These are phyloP conservation scores for Epichloe festucae DNA, from an alignment of 2,329 filamentous ascomycete genomes.

Conservation along the genomic window DNA sequence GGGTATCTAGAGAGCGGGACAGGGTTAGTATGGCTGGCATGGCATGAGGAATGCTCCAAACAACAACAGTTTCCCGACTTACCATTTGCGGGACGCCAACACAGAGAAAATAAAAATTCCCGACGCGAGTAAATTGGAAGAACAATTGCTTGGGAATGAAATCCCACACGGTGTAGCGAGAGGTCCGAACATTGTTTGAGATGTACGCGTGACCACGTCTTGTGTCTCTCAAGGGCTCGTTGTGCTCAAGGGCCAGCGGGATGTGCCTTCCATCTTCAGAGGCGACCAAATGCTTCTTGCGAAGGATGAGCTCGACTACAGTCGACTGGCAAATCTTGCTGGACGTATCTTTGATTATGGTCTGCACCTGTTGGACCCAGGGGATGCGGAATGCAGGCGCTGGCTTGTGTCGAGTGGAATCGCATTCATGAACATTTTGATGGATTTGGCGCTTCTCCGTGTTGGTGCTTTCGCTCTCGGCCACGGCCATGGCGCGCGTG, in stretches of 20 bases:
- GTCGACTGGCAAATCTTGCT: slow-evolving; percentile 22
- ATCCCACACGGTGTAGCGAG: slow-evolving; percentile 71
- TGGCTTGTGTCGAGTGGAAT: background rate
- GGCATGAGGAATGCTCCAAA: no score
- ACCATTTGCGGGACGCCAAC: slow-evolving; percentile 70
- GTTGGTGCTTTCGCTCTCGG: background rate
- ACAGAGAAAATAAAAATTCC: slow-evolving; percentile 79
- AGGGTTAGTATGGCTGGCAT: background rate
- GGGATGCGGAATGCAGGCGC: background rate
- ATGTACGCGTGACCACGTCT: slow-evolving; percentile 37
- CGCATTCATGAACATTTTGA: background rate
- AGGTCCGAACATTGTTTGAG: slow-evolving; percentile 61
- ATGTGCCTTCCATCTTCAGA: slow-evolving; percentile 55
- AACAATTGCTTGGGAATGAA: slow-evolving; percentile 76
- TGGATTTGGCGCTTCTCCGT: slow-evolving; percentile 1
- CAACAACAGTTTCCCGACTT: background rate
- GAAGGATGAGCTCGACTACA: slow-evolving; percentile 38
- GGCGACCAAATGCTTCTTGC: slow-evolving; percentile 53
- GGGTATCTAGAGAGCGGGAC: slow-evolving; percentile 32
- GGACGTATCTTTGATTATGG: slow-evolving; percentile 9
- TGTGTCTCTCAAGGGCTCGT: slow-evolving; percentile 32
- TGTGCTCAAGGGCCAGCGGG: slow-evolving; percentile 26
- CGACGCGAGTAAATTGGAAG: slow-evolving; percentile 75
- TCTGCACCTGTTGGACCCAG: slow-evolving; percentile 2
- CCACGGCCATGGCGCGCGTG: slow-evolving; percentile 1